A percentile compares a stretch with the other conserved stretches of the same genome.
Evolutionary conservation across 176 grass and related monocot genomes (phyloP).

Genomic region (Rhynchospora breviuscula): DNA sequence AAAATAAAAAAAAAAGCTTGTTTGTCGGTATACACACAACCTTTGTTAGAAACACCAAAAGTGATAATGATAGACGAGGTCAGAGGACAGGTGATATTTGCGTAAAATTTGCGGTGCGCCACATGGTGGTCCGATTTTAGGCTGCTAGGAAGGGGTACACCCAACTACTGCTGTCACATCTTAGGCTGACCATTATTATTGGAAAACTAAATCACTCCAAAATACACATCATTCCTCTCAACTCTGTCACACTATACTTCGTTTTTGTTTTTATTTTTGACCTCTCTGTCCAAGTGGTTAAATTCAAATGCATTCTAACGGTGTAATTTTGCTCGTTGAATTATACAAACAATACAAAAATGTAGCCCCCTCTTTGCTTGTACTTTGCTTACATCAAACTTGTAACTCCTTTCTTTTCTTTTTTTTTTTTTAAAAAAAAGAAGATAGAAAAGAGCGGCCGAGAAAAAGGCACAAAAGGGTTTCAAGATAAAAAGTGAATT

Average conservation of each 20-base stretch:
- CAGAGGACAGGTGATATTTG: not conserved
- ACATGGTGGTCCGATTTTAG: not conserved
- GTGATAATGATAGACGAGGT: no score
- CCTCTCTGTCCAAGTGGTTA: not conserved
- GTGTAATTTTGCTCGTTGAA: not conserved
- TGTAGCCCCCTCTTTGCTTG: not conserved
- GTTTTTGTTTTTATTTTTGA: not conserved
- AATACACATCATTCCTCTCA: not conserved
- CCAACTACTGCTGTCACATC: conserved; percentile 13
- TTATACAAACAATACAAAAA: not conserved
- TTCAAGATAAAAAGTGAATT: not conserved
- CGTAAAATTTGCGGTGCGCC: not conserved
- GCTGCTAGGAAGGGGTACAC: not conserved
- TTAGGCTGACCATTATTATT: not conserved
- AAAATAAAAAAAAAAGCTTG: no score
- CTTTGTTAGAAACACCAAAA: not conserved
- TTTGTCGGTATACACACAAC: not conserved
- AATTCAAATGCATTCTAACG: not conserved
- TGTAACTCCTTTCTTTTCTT: not conserved
- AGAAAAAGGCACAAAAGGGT: not conserved
- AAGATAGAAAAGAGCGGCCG: not conserved
- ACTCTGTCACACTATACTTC: not conserved
- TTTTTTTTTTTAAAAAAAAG: not conserved
- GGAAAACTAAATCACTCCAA: not conserved
- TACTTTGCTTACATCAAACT: not conserved